Evolutionary conservation across 441 rosid genomes (phyloP).

Genomic region (Populus trichocarpa): DNA sequence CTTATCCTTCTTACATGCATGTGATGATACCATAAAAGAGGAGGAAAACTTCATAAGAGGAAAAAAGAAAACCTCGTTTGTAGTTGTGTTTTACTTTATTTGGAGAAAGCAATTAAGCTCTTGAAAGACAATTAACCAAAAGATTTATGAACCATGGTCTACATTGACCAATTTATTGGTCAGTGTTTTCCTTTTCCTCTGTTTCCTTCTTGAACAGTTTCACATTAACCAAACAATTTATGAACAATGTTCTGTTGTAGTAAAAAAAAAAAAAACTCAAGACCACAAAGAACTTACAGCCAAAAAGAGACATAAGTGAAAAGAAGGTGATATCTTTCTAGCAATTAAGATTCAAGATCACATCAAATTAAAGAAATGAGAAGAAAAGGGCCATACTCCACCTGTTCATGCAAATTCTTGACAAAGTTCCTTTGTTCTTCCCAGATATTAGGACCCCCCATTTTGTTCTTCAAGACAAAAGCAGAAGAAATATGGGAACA

Average conservation of each 20-base stretch:
- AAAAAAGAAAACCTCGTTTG: background rate
- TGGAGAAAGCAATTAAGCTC: background rate
- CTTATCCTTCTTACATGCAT: background rate
- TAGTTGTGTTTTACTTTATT: background rate
- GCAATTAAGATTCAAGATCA: too few relatives aligned
- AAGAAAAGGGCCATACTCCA: background rate
- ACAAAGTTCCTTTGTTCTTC: background rate
- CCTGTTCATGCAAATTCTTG: conserved; percentile 7
- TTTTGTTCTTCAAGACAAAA: too few relatives aligned
- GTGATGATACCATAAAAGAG: background rate
- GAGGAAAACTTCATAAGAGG: background rate
- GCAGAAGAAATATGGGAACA: too few relatives aligned
- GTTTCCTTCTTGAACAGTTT: background rate
- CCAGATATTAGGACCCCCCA: background rate
- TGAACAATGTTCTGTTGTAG: background rate
- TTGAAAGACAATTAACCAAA: background rate
- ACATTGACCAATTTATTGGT: too few relatives aligned
- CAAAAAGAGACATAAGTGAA: background rate
- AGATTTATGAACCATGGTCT: too few relatives aligned
- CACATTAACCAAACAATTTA: background rate
- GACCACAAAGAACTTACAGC: background rate
- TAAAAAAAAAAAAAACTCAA: background rate
- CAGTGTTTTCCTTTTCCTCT: background rate
- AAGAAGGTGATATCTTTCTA: background rate
- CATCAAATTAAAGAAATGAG: background rate